phyloP scores from a whole-genome alignment of 306 rosid genomes.

The Vigna unguiculata region DNA sequence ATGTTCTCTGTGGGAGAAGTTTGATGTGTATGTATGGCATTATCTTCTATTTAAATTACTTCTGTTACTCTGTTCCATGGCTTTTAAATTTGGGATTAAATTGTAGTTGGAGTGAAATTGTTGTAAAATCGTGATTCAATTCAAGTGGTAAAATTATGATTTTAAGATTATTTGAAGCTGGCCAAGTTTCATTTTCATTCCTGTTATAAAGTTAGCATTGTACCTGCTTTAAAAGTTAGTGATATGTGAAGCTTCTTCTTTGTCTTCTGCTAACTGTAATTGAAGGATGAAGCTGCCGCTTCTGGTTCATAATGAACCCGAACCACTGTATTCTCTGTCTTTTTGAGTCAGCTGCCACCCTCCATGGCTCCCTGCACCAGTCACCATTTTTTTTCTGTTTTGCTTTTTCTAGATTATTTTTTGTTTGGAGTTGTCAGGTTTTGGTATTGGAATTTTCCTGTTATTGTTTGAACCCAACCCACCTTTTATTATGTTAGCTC shows the following conservation, averaged over 20 bases:
- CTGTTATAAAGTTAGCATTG: not conserved
- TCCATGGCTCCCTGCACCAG: not conserved
- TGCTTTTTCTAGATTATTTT: not conserved
- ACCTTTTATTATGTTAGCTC: not conserved
- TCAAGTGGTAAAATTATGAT: not conserved
- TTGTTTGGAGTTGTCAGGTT: not conserved
- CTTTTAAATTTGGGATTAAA: not conserved
- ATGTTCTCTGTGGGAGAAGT: conserved; percentile 94
- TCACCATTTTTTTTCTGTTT: not conserved
- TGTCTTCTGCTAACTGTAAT: not conserved
- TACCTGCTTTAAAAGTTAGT: not conserved
- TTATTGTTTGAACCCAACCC: not conserved
- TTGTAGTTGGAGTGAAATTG: not conserved
- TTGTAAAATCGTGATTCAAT: not conserved
- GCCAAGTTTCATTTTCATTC: not conserved
- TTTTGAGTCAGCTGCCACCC: not conserved
- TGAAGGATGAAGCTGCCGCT: not conserved
- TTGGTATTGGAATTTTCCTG: not conserved
- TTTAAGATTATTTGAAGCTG: not conserved
- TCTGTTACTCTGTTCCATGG: conserved; percentile 9
- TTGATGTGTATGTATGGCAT: conserved; percentile 81
- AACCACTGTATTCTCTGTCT: not conserved
- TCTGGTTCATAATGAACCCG: not conserved
- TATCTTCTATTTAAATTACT: conserved; percentile 41
- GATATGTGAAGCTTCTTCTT: not conserved